phyloP scores from a whole-genome alignment of 805 yeast species.

The Sugiyamaella valdiviana region DNA sequence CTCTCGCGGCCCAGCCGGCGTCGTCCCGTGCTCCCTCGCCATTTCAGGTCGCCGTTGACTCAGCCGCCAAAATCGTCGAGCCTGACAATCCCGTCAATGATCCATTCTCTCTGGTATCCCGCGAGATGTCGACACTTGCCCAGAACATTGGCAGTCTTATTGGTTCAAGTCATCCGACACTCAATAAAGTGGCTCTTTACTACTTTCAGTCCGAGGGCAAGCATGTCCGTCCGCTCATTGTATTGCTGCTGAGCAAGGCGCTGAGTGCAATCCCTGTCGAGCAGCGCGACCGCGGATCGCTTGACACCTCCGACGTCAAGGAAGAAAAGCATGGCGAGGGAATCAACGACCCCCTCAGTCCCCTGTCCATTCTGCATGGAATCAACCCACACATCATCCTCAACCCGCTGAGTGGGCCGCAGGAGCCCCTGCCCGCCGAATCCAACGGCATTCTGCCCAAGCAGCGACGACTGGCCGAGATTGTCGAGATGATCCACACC shows the following conservation, averaged over 20 bases:
- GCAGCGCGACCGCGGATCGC: conserved; percentile 59
- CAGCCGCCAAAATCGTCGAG: conserved; percentile 29
- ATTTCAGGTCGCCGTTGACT: conserved; percentile 22
- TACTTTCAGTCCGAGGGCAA: conserved; percentile 96
- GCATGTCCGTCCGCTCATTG: conserved; percentile 87
- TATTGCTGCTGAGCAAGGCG: conserved; percentile 75
- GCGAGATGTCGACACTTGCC: conserved; percentile 87
- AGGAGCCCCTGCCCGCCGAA: conserved; percentile 60
- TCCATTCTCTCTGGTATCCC: conserved; percentile 85
- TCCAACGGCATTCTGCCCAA: conserved; percentile 83
- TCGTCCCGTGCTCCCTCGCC: conserved; percentile 13
- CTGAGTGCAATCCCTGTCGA: conserved; percentile 61
- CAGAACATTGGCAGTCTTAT: conserved; percentile 77
- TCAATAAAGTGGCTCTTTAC: conserved; percentile 87
- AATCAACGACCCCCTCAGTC: conserved; percentile 51
- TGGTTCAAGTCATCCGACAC: conserved; percentile 90
- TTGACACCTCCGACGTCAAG: conserved; percentile 36
- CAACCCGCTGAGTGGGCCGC: conserved; percentile 79
- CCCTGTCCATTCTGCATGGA: conserved; percentile 79
- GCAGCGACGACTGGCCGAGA: conserved; percentile 92
- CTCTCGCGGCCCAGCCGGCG: conserved; percentile 15
- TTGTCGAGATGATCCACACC: conserved; percentile 97
- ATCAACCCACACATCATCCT: conserved; percentile 74
- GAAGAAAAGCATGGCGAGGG: conserved; percentile 25
- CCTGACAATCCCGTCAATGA: conserved; percentile 48